Conservation (phyloP, 129 eudicot species). For the Chrysanthemum seticuspe region DNA sequence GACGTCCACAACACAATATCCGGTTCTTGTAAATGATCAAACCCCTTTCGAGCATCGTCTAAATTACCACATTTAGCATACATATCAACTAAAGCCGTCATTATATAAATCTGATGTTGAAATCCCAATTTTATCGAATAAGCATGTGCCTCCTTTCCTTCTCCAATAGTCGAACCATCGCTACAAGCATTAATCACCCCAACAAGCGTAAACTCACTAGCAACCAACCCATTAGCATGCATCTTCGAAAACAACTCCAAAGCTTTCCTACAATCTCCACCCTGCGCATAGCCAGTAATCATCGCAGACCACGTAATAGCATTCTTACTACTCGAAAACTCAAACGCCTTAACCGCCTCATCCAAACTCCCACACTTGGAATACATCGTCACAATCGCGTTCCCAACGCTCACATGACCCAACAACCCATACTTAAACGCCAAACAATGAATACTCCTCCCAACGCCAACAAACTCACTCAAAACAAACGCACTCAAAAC, state of each 20-base stretch:
- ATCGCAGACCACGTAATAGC: conserved; percentile 90
- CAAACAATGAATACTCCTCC: conserved; percentile 66
- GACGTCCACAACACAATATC: conserved; percentile 94
- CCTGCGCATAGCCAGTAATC: conserved; percentile 89
- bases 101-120: conserved; percentile 66
- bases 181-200: conserved; percentile 91
- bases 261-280: conserved; percentile 69
- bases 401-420: conserved; percentile 53
- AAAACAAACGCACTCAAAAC: conserved; percentile 63
- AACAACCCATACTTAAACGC: conserved; percentile 55
- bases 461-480: conserved; percentile 42
- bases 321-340: conserved; percentile 47
- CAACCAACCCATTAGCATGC: conserved; percentile 60
- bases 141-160: conserved; percentile 75
- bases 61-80: conserved; percentile 80
- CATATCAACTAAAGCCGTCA: conserved; percentile 87
- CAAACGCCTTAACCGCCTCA: conserved; percentile 59
- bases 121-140: conserved; percentile 65
- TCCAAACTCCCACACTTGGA: conserved; percentile 69
- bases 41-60: conserved; percentile 76
- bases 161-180: conserved; percentile 43
- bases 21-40: conserved; percentile 59
- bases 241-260: conserved; percentile 60
- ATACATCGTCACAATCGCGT: conserved; percentile 91
- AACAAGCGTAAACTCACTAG: conserved; percentile 86